Evolutionary conservation across 2,329 filamentous ascomycete genomes (phyloP), one percentile per base, ranked within the genome.

Genomic region (Cytospora paraplurivora): DNA sequence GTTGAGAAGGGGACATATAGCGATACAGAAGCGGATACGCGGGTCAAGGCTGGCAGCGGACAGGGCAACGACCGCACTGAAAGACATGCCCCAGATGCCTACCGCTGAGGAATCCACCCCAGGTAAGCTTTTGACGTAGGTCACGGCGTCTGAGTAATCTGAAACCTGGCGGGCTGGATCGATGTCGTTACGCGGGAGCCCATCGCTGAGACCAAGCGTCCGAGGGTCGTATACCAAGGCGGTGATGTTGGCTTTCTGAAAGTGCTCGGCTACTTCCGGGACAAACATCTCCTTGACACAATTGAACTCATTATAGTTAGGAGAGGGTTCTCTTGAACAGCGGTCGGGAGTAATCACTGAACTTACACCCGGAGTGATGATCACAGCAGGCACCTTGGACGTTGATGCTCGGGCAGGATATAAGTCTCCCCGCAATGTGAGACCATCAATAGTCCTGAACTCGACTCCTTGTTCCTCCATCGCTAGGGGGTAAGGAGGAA

Each of bases 391-490:
- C 5, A 69, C 72, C 34, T 62, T 65, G 21, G 64, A 21, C 7
- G 54, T 52, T 10, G 34, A 35, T 35, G 6, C 34, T 7, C 7
- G 34, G 34, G 73, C 75, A 27, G 72, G 70, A 64, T 74, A 80
- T 15, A 81, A 68, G 64, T 69, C 70, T 8, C 77, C 79, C 15
- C 74, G 69, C 7, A 81, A 67, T 10, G 70, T 76, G 5, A 77
- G 51, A 7, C 76, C 76, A 67, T 79, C 77, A 3, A 78, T 55
- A 7, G 78, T 78, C 50, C 73, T 72, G 69, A 78, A 78, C 62
- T 78, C 73, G 53, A 79, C 72, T 50, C 75, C 71, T 35, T 11
- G 34, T 11, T 35, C 11, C 34, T 35, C 34, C 34, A 35, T 35
- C 34, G n/a, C n/a, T n/a, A n/a, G n/a, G n/a, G n/a, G n/a, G n/a